phyloP scores from a whole-genome alignment of 331 rosid genomes.

The Stylosanthes scabra region DNA sequence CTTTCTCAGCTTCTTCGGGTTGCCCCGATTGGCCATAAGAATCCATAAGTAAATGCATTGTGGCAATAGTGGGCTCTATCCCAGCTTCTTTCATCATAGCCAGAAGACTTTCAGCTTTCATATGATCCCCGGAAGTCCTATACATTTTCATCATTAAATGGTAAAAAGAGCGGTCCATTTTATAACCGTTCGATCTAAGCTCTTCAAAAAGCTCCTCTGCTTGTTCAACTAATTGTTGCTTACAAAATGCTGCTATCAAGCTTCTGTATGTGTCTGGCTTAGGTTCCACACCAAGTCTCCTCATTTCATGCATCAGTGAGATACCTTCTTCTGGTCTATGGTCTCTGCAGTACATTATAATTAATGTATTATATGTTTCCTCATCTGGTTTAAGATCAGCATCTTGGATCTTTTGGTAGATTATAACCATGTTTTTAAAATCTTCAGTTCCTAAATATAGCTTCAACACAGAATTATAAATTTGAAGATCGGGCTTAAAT shows the following conservation, averaged over 20 bases:
- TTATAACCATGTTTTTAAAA: slow-evolving; percentile 62
- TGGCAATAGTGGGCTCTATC: slow-evolving; percentile 82
- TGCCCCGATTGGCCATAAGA: slow-evolving; percentile 93
- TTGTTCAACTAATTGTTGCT: slow-evolving; percentile 66
- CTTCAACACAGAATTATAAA: slow-evolving; percentile 73
- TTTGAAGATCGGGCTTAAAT: slow-evolving; percentile 82
- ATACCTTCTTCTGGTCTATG: slow-evolving; percentile 89
- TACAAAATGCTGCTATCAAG: slow-evolving; percentile 84
- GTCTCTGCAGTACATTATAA: slow-evolving; percentile 89
- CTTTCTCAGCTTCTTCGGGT: slow-evolving; percentile 91
- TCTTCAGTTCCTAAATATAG: slow-evolving; percentile 76
- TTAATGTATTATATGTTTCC: slow-evolving; percentile 79
- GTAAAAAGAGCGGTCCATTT: slow-evolving; percentile 86
- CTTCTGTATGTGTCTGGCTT: slow-evolving; percentile 88
- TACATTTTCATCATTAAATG: slow-evolving; percentile 91
- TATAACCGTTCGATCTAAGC: slow-evolving; percentile 68
- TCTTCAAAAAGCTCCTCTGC: slow-evolving; percentile 96
- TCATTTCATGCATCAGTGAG: slow-evolving; percentile 84
- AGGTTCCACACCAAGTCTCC: slow-evolving; percentile 74
- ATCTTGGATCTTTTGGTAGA: slow-evolving; percentile 72
- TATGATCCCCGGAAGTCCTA: slow-evolving; percentile 81
- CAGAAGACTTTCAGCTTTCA: slow-evolving; percentile 79
- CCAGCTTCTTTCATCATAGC: slow-evolving; percentile 85
- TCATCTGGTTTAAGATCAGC: slow-evolving; percentile 76
- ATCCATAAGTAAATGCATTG: slow-evolving; percentile 96